phyloP scores from a whole-genome alignment of 2,329 filamentous ascomycete genomes.

The Colletotrichum karsti region DNA sequence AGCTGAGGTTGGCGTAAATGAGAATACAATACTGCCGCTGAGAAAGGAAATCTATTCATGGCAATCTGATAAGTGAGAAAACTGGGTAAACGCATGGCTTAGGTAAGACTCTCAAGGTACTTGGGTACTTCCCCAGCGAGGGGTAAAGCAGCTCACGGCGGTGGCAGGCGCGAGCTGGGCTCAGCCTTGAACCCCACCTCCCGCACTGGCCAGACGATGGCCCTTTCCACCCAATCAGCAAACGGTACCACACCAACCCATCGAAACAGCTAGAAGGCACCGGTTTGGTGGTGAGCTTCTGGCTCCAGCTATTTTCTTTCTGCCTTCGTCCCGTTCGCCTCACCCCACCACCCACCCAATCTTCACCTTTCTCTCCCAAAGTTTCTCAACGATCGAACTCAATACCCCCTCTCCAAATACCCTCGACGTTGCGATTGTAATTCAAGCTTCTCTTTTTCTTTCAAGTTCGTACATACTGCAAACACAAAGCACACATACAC shows the following conservation, averaged over 20 bases:
- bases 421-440: constrained; percentile 9
- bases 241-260: constrained; percentile 34
- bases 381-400: not conserved
- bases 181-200: constrained; percentile 29
- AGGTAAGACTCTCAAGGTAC: too few species aligned
- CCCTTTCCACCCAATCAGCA: constrained; percentile 40
- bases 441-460: not conserved
- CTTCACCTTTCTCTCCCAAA: not conserved
- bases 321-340: constrained; percentile 10
- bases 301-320: constrained; percentile 34
- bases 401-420: constrained; percentile 33
- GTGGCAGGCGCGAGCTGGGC: constrained; percentile 8
- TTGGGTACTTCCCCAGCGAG: too few species aligned
- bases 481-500: not conserved
- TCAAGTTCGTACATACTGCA: not conserved
- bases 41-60: too few species aligned
- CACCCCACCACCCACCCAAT: constrained; percentile 12
- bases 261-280: constrained; percentile 54
- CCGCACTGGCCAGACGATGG: constrained; percentile 31
- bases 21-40: too few species aligned
- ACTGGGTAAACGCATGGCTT: too few species aligned
- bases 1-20: too few species aligned
- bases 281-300: constrained; percentile 32
- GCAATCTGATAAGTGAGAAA: too few species aligned
- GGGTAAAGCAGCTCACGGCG: not conserved